These are phyloP conservation scores for Penicillium lividum DNA, from an alignment of 495 filamentous ascomycete species.

Conservation along the genomic window DNA sequence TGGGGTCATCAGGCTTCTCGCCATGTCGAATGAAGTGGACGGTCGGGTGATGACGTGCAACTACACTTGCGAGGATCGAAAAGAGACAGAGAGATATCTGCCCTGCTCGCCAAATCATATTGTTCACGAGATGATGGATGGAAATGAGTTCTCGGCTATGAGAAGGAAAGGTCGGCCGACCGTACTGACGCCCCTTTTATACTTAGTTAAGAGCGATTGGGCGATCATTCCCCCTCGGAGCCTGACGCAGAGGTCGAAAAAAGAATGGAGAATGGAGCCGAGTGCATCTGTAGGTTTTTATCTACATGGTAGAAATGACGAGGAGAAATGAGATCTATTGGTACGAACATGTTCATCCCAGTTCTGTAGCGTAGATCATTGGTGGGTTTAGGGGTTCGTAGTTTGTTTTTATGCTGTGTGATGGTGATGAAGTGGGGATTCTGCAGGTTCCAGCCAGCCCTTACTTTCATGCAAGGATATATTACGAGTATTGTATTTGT, in stretches of 20 bases:
- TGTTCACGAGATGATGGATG: not conserved
- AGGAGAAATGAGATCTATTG: too few relatives aligned
- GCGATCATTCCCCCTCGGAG: not conserved
- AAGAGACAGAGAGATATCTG: not conserved
- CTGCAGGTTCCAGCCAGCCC: too few relatives aligned
- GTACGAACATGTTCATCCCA: too few relatives aligned
- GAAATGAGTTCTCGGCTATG: not conserved
- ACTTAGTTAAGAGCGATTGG: not conserved
- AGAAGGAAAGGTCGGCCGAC: not conserved
- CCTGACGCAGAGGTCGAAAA: not conserved
- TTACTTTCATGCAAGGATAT: too few relatives aligned
- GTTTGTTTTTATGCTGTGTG: too few relatives aligned
- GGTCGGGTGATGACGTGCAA: slow-evolving; percentile 30
- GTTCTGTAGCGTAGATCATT: too few relatives aligned
- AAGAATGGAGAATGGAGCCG: not conserved
- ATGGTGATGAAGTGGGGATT: too few relatives aligned
- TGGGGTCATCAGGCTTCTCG: slow-evolving; percentile 52
- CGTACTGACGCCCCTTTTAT: not conserved
- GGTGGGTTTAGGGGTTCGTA: too few relatives aligned
- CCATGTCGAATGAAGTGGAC: slow-evolving; percentile 61
- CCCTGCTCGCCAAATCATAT: not conserved
- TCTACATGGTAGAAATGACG: too few relatives aligned
- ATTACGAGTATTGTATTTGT: too few relatives aligned
- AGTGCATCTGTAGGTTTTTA: too few relatives aligned
- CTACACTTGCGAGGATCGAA: not conserved